phyloP scores from a whole-genome alignment of 306 rosid species.

The Vigna angularis region DNA sequence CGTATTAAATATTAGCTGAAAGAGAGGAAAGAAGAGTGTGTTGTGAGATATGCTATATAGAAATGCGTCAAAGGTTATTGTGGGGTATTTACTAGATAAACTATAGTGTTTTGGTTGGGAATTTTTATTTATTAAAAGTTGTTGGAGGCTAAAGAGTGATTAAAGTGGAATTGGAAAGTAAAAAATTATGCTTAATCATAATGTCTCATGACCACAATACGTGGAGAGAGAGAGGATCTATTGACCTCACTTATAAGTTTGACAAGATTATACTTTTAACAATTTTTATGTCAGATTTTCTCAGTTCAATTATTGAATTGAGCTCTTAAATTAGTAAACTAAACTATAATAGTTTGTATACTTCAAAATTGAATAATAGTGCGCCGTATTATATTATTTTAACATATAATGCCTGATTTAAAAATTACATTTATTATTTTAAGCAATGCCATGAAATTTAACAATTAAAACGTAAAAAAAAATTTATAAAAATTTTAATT shows the following conservation, averaged over 20 bases:
- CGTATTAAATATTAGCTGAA: too few relatives aligned
- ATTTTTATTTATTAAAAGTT: background rate
- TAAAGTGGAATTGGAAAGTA: constrained; percentile 39
- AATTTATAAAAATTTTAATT: background rate
- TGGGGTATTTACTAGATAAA: background rate
- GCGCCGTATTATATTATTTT: background rate
- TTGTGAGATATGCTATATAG: constrained; percentile 5
- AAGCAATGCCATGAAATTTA: background rate
- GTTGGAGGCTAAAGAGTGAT: constrained; percentile 9
- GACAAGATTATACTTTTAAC: background rate
- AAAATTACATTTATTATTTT: background rate
- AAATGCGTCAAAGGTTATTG: constrained; percentile 9
- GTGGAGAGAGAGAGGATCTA: background rate
- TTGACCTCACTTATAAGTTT: background rate
- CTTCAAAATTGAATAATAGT: too few relatives aligned
- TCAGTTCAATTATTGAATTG: background rate
- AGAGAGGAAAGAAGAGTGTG: background rate
- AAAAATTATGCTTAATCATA: constrained; percentile 36
- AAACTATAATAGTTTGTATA: background rate
- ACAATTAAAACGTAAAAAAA: background rate
- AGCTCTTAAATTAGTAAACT: background rate
- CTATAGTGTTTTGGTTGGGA: background rate
- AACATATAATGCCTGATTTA: background rate
- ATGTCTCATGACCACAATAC: constrained; percentile 29
- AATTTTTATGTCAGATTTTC: background rate